These are phyloP conservation scores for Thelonectria discophora DNA, from an alignment of 2,329 filamentous ascomycete species.

Conservation along the genomic window DNA sequence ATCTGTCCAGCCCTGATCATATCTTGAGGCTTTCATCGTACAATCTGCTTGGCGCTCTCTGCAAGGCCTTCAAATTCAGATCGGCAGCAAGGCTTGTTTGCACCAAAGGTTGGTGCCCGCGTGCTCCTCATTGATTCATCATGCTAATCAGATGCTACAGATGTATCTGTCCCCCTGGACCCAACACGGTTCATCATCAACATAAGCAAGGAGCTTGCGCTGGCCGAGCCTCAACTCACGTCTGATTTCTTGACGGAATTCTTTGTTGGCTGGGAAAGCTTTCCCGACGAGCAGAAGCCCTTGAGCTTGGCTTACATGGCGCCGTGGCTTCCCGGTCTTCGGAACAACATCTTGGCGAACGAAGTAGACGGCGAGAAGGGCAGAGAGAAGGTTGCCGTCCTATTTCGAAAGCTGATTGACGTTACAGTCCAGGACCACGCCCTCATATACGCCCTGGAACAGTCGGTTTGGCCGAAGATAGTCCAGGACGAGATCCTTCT, in stretches of 20 bases:
- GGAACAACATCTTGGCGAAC: constrained; percentile 65
- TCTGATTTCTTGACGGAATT: constrained; percentile 77
- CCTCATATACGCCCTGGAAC: constrained; percentile 68
- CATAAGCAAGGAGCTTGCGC: constrained; percentile 70
- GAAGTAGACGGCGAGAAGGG: constrained; percentile 72
- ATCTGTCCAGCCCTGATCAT: constrained; percentile 69
- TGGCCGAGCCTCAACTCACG: constrained; percentile 72
- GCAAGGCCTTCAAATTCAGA: constrained; percentile 73
- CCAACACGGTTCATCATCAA: constrained; percentile 71
- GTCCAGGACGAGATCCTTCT: constrained; percentile 71
- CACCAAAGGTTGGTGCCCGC: constrained; percentile 60
- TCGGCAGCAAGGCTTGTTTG: constrained; percentile 69
- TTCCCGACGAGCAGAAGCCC: constrained; percentile 72
- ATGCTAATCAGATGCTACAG: constrained; percentile 46
- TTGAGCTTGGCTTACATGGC: constrained; percentile 75
- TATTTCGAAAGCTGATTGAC: constrained; percentile 74
- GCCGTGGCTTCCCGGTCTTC: constrained; percentile 71
- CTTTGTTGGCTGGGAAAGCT: constrained; percentile 76
- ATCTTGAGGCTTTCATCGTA: constrained; percentile 71
- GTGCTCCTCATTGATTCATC: not conserved
- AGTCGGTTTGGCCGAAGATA: constrained; percentile 72
- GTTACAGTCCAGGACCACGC: constrained; percentile 68
- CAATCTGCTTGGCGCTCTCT: constrained; percentile 72
- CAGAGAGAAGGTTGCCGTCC: constrained; percentile 68
- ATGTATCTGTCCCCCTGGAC: constrained; percentile 70